Conservation (phyloP, 2,329 filamentous ascomycete genomes). For the Chaetomiaceae sp. region DNA sequence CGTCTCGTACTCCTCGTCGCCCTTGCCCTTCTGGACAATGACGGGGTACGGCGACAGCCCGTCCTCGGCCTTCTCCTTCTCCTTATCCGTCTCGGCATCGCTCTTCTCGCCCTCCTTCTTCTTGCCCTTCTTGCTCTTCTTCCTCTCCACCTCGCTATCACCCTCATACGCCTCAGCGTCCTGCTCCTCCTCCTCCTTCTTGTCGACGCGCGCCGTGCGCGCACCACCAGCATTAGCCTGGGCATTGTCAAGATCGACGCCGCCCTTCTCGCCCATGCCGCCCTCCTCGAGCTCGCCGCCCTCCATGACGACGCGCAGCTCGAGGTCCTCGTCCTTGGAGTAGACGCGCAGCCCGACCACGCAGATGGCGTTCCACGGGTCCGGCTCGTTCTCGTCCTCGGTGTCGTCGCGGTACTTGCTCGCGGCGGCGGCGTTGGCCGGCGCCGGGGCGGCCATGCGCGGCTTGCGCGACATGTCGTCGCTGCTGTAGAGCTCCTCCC, state of each 20-base stretch:
- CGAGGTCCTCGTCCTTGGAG: constrained; percentile 49
- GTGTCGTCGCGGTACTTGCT: constrained; percentile 42
- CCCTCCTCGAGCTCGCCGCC: constrained; percentile 50
- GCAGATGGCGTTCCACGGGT: constrained; percentile 60
- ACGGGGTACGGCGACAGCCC: constrained; percentile 20
- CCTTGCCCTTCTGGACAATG: constrained; percentile 28
- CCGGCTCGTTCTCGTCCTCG: constrained; percentile 52
- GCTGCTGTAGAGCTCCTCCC: constrained; percentile 54
- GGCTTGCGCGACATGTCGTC: constrained; percentile 55
- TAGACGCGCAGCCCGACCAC: constrained; percentile 60
- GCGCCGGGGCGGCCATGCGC: constrained; percentile 35
- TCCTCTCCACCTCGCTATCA: constrained; percentile 30
- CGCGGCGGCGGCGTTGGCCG: constrained; percentile 23
- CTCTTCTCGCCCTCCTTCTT: constrained; percentile 17
- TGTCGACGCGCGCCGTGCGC: constrained; percentile 29
- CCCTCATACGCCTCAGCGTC: constrained; percentile 32
- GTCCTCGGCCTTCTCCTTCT: constrained; percentile 24
- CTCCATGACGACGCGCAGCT: constrained; percentile 53
- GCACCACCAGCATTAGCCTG: constrained; percentile 52
- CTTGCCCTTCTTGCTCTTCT: constrained; percentile 19
- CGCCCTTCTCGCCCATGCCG: constrained; percentile 55
- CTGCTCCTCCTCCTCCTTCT: constrained; percentile 26
- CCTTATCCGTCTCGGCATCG: constrained; percentile 18
- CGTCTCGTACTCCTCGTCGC: constrained; percentile 30
- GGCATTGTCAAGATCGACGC: constrained; percentile 52